phyloP scores from a whole-genome alignment of 1,284 basidiomycete genomes.

The Cerrena zonata region DNA sequence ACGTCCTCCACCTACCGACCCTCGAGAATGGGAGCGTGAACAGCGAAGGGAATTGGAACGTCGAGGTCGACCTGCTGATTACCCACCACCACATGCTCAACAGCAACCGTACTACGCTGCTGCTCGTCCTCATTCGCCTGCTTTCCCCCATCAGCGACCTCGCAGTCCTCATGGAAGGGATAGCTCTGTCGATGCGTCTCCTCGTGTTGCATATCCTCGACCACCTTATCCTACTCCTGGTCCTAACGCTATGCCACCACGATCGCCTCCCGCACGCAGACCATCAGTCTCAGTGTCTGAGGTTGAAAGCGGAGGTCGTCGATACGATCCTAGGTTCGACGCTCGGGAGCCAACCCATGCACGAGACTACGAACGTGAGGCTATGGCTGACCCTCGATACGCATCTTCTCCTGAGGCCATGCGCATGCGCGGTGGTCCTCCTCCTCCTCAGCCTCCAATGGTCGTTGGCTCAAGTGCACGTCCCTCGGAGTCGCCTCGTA shows the following conservation, averaged over 20 bases:
- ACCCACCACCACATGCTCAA: slow-evolving; percentile 27
- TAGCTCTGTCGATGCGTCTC: slow-evolving; percentile 46
- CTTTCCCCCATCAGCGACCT: slow-evolving; percentile 17
- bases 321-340: slow-evolving; percentile 34
- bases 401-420: slow-evolving; percentile 28
- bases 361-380: slow-evolving; percentile 22
- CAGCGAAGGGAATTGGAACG: slow-evolving; percentile 35
- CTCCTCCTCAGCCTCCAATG: slow-evolving; percentile 23
- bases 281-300: slow-evolving; percentile 14
- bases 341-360: slow-evolving; percentile 17
- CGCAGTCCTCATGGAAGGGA: slow-evolving; percentile 20
- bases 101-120: slow-evolving; percentile 26
- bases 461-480: slow-evolving; percentile 22
- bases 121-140: slow-evolving; percentile 21
- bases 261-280: slow-evolving; percentile 17
- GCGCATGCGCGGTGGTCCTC: slow-evolving; percentile 20
- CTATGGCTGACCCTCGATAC: slow-evolving; percentile 23
- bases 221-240: slow-evolving; percentile 18
- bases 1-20: slow-evolving; percentile 15
- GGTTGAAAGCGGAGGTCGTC: slow-evolving; percentile 18
- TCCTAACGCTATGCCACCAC: slow-evolving; percentile 14
- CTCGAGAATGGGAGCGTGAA: slow-evolving; percentile 24
- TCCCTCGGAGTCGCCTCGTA: slow-evolving; percentile 38
- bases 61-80: slow-evolving; percentile 45
- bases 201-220: slow-evolving; percentile 31